Evolutionary conservation across 2,329 filamentous ascomycete species (phyloP).

Genomic region (Colletotrichum sansevieriae): DNA sequence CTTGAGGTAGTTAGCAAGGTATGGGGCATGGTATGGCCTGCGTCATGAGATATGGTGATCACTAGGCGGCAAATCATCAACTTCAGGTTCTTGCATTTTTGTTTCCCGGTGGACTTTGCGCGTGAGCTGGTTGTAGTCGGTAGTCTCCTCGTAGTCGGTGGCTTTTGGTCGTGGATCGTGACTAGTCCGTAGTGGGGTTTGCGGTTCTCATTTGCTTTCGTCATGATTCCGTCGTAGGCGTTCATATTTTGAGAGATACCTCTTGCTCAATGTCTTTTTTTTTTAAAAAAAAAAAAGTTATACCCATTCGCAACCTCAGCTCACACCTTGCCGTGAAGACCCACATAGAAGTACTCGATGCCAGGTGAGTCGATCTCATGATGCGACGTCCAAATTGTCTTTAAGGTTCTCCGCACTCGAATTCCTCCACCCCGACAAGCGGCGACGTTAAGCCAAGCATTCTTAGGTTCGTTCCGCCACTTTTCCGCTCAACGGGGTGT

Average conservation of each 20-base stretch:
- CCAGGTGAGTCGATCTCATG: neutral
- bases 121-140: constrained; percentile 31
- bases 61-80: constrained; percentile 41
- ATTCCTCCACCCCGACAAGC: neutral
- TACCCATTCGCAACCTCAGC: neutral
- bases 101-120: constrained; percentile 26
- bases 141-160: constrained; percentile 3
- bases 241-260: constrained; percentile 40
- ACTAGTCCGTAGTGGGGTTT: neutral
- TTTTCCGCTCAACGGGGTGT: constrained; percentile 7
- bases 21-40: constrained; percentile 30
- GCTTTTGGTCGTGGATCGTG: neutral
- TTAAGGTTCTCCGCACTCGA: neutral
- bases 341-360: neutral
- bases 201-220: constrained; percentile 21
- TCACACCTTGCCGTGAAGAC: neutral
- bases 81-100: constrained; percentile 15
- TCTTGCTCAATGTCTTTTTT: constrained; percentile 13
- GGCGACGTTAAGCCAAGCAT: constrained; percentile 28
- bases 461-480: neutral
- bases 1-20: constrained; percentile 38
- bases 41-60: constrained; percentile 39
- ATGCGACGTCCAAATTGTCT: neutral
- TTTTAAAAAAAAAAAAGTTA: too few relatives aligned
- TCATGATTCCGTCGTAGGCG: constrained; percentile 31